A percentile compares a stretch with the other conserved stretches of the same genome.
These are phyloP conservation scores for Fomes fomentarius DNA, from an alignment of 1,284 basidiomycete genomes.

Conservation along the genomic window DNA sequence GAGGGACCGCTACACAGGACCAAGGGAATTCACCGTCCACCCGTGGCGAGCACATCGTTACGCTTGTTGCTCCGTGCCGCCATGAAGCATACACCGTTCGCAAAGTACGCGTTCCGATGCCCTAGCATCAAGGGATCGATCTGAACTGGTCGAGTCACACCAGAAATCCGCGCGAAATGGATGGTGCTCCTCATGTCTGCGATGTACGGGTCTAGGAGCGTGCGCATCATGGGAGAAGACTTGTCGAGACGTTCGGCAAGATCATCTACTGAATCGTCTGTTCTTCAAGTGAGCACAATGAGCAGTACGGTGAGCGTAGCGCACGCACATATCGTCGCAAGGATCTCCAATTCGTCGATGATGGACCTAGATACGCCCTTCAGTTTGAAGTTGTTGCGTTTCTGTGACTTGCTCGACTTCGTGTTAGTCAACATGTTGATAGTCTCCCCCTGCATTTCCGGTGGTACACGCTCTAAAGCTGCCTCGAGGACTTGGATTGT, in stretches of 20 bases:
- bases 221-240: constrained; percentile 54
- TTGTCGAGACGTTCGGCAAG: constrained; percentile 63
- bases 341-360: constrained; percentile 70
- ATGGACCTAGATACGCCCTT: constrained; percentile 64
- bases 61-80: constrained; percentile 70
- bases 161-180: constrained; percentile 63
- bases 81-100: constrained; percentile 76
- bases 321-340: constrained; percentile 58
- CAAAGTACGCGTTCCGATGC: constrained; percentile 64
- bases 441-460: constrained; percentile 52
- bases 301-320: not conserved
- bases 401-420: constrained; percentile 68
- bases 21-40: constrained; percentile 81
- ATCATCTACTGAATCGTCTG: constrained; percentile 66
- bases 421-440: constrained; percentile 64
- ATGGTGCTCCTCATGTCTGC: constrained; percentile 69
- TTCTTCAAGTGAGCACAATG: not conserved
- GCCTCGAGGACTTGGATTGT: constrained; percentile 59
- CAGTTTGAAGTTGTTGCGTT: constrained; percentile 65
- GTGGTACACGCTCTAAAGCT: constrained; percentile 62
- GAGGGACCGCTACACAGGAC: no score
- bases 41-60: constrained; percentile 76
- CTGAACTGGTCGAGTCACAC: constrained; percentile 62
- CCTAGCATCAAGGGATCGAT: constrained; percentile 78
- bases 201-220: constrained; percentile 50